These are phyloP conservation scores for Colletotrichum sp. DNA, from an alignment of 2,329 filamentous ascomycete genomes.

Conservation along the genomic window DNA sequence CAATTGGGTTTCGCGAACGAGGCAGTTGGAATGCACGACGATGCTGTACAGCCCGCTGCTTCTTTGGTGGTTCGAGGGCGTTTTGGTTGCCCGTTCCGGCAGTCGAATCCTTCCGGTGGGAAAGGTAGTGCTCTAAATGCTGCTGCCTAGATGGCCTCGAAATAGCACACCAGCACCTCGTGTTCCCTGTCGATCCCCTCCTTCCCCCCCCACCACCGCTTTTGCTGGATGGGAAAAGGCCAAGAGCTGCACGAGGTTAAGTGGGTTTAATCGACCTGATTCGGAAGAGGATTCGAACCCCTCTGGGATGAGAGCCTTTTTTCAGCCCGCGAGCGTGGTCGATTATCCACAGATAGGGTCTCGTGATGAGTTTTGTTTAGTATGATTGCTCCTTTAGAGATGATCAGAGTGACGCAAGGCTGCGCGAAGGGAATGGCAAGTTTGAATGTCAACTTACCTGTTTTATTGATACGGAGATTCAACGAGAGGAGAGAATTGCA, in stretches of 20 bases:
- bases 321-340: background rate
- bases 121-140: conserved; percentile 1
- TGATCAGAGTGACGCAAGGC: background rate
- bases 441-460: background rate
- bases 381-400: background rate
- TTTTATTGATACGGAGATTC: background rate
- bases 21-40: background rate
- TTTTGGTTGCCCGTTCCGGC: background rate
- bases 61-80: background rate
- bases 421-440: background rate
- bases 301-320: background rate
- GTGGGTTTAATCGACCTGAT: background rate
- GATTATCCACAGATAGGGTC: background rate
- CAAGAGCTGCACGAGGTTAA: background rate
- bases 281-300: background rate
- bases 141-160: conserved; percentile 9
- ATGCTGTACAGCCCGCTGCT: background rate
- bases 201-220: background rate
- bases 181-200: background rate
- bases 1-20: background rate
- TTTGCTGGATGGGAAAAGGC: background rate
- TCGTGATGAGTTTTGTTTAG: background rate
- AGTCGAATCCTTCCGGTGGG: background rate
- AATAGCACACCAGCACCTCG: conserved; percentile 5
- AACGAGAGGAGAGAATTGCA: background rate